A percentile compares a stretch with the other conserved stretches of the same genome.
phyloP scores from a whole-genome alignment of 441 rosid species.

The Populus trichocarpa region DNA sequence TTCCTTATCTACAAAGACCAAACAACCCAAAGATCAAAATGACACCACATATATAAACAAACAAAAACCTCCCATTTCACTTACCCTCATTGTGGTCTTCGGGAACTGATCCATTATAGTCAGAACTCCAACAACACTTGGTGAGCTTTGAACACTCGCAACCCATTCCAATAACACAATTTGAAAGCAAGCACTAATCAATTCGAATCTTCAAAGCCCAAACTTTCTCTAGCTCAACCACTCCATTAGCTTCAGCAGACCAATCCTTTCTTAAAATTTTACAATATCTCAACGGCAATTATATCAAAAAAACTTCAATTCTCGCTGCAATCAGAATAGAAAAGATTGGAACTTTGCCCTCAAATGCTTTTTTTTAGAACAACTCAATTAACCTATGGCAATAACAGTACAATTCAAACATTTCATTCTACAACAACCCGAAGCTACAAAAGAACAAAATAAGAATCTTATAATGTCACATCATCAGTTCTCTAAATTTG shows the following conservation, averaged over 20 bases:
- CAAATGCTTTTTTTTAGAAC: conserved; percentile 2
- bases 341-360: conserved; percentile 1
- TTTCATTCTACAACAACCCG: not conserved
- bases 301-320: conserved; percentile 2
- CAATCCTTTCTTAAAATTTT: conserved; percentile 6
- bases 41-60: not conserved
- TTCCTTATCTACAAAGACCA: conserved; percentile 42
- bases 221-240: not conserved
- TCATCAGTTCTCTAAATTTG: conserved; percentile 3
- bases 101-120: conserved; percentile 27
- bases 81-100: conserved; percentile 39
- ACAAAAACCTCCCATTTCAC: conserved; percentile 17
- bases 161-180: conserved; percentile 42
- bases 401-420: conserved; percentile 10
- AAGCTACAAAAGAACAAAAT: conserved; percentile 9
- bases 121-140: conserved; percentile 40
- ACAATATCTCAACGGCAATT: not conserved
- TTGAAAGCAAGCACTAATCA: not conserved
- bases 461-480: conserved; percentile 13
- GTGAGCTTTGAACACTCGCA: conserved; percentile 50
- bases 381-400: conserved; percentile 15
- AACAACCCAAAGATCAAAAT: conserved; percentile 19
- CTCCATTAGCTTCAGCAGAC: conserved; percentile 13
- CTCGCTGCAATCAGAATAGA: not conserved
- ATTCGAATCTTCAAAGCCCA: not conserved